Percentiles rank a stretch among this genome's conserved stretches.
Conservation (phyloP, 495 filamentous ascomycete species). For the Trichoderma virens region DNA sequence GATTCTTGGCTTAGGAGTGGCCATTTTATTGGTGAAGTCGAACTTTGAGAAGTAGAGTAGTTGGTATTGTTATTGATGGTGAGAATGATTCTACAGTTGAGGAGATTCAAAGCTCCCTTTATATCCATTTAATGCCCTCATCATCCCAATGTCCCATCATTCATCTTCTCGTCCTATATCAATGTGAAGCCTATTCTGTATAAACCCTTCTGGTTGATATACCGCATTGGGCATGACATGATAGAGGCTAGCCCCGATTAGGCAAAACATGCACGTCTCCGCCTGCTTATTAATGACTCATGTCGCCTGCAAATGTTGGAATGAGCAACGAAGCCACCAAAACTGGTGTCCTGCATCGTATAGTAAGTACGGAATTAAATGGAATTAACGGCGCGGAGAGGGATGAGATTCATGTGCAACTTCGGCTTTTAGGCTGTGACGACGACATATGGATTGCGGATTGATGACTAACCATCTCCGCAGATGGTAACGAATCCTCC, state of each 20-base stretch:
- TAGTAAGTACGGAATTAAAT: too few species aligned
- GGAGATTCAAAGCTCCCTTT: background rate
- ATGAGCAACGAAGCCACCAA: too few species aligned
- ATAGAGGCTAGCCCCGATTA: background rate
- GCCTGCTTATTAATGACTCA: background rate
- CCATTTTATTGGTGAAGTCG: slow-evolving; percentile 2
- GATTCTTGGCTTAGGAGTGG: slow-evolving; percentile 28
- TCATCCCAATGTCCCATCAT: background rate
- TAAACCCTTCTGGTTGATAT: background rate
- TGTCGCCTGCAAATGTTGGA: too few species aligned
- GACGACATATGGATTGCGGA: too few species aligned
- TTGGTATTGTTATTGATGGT: background rate
- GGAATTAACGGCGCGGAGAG: background rate
- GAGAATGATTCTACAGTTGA: background rate
- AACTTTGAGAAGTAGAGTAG: background rate
- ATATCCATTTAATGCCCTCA: background rate
- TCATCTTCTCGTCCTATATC: background rate
- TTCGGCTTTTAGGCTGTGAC: too few species aligned
- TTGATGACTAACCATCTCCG: background rate
- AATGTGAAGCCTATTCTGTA: background rate
- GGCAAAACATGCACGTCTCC: background rate
- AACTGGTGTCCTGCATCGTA: too few species aligned
- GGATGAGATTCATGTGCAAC: too few species aligned
- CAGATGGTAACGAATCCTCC: too few species aligned
- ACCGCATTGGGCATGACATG: background rate